phyloP scores from a whole-genome alignment of 2,329 filamentous ascomycete genomes.

The Penicillium sp. region DNA sequence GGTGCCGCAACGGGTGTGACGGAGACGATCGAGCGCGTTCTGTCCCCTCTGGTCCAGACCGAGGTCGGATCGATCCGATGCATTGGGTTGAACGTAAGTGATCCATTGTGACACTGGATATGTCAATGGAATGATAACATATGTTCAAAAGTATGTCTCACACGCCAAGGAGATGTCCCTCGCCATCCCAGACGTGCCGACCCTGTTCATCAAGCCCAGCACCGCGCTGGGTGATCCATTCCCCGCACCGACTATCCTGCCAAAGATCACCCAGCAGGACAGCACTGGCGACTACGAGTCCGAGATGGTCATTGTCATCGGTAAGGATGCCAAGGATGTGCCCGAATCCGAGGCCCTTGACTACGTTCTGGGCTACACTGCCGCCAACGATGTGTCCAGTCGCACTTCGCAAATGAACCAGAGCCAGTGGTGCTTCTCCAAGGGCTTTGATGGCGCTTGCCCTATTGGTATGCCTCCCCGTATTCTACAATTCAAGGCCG shows the following conservation, averaged over 20 bases:
- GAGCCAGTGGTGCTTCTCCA: conserved; percentile 56
- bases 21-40: conserved; percentile 39
- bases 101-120: too few species aligned
- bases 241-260: conserved; percentile 49
- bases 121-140: neutral
- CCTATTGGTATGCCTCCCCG: conserved; percentile 42
- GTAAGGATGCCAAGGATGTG: conserved; percentile 52
- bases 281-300: conserved; percentile 58
- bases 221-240: conserved; percentile 54
- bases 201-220: conserved; percentile 56
- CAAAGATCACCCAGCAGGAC: conserved; percentile 51
- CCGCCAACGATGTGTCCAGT: conserved; percentile 60
- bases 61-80: conserved; percentile 57
- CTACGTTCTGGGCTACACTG: conserved; percentile 61
- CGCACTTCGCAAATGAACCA: conserved; percentile 54
- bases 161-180: conserved; percentile 53
- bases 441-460: conserved; percentile 56
- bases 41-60: conserved; percentile 48
- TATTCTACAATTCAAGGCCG: neutral
- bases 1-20: conserved; percentile 48
- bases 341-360: conserved; percentile 53
- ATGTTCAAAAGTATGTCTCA: conserved; percentile 41
- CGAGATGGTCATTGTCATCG: conserved; percentile 56
- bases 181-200: conserved; percentile 51
- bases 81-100: conserved; percentile 53